Conservation (phyloP, 2,329 filamentous ascomycete species). For the Arthrobotrys musiformis region DNA sequence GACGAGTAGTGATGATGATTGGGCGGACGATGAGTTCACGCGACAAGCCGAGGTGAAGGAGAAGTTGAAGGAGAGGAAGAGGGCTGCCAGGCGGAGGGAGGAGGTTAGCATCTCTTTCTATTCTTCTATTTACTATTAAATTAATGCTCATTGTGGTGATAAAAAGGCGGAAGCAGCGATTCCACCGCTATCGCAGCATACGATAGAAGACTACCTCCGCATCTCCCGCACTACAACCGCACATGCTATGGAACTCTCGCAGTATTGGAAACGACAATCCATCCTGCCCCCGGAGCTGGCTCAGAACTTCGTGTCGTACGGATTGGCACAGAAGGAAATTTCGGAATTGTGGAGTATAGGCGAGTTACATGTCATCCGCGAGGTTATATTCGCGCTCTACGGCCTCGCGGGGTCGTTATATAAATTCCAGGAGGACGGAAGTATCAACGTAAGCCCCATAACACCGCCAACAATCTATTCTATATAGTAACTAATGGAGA, state of each 20-base stretch:
- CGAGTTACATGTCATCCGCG: conserved; percentile 78
- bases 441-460: conserved; percentile 51
- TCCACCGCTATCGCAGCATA: neutral
- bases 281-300: conserved; percentile 32
- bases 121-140: too few species aligned
- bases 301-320: conserved; percentile 43
- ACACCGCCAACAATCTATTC: too few species aligned
- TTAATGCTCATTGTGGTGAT: too few species aligned
- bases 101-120: conserved; percentile 15
- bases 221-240: conserved; percentile 25
- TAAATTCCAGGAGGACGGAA: conserved; percentile 55
- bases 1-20: conserved; percentile 57
- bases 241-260: conserved; percentile 37
- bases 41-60: conserved; percentile 59
- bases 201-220: conserved; percentile 45
- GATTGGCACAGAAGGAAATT: conserved; percentile 32
- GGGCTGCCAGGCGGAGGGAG: conserved; percentile 56
- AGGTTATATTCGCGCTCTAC: conserved; percentile 85
- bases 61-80: conserved; percentile 39
- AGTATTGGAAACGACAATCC: conserved; percentile 41
- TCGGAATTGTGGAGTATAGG: conserved; percentile 65
- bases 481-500: neutral
- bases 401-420: conserved; percentile 82
- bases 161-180: conserved; percentile 24
- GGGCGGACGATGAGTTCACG: conserved; percentile 57